Conservation (phyloP, 2,329 filamentous ascomycete genomes). For the Lachnellula arida region DNA sequence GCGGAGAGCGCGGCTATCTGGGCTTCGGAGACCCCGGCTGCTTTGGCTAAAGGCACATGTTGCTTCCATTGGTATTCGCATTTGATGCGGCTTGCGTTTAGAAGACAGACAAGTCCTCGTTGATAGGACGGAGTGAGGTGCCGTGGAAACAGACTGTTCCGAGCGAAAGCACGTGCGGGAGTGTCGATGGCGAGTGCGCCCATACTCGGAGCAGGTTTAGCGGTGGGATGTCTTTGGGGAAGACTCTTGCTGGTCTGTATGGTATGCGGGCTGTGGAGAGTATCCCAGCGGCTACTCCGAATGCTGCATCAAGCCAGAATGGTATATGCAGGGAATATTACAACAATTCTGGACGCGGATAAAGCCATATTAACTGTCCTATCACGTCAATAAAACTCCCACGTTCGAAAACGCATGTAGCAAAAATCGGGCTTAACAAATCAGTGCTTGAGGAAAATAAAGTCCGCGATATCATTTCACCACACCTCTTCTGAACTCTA, state of each 20-base stretch:
- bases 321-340: no score
- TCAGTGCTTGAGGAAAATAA: no score
- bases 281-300: no score
- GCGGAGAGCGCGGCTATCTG: constrained; percentile 17
- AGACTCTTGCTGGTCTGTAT: constrained; percentile 17
- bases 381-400: no score
- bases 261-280: constrained; percentile 16
- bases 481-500: no score
- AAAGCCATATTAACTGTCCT: no score
- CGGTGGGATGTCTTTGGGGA: constrained; percentile 20
- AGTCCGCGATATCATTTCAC: no score
- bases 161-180: constrained; percentile 21
- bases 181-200: constrained; percentile 22
- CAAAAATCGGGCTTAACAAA: no score
- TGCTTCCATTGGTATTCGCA: constrained; percentile 25
- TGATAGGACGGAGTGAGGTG: constrained; percentile 20
- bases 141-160: constrained; percentile 24
- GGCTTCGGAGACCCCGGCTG: constrained; percentile 13
- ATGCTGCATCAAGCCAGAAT: no score
- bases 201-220: constrained; percentile 22
- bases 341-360: no score
- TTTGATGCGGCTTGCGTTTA: constrained; percentile 15
- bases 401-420: no score
- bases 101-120: constrained; percentile 19
- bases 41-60: constrained; percentile 17